A percentile compares a stretch with the other conserved stretches of the same genome.
Conservation (phyloP, 495 filamentous ascomycete species). For the Podospora fimiseda region DNA sequence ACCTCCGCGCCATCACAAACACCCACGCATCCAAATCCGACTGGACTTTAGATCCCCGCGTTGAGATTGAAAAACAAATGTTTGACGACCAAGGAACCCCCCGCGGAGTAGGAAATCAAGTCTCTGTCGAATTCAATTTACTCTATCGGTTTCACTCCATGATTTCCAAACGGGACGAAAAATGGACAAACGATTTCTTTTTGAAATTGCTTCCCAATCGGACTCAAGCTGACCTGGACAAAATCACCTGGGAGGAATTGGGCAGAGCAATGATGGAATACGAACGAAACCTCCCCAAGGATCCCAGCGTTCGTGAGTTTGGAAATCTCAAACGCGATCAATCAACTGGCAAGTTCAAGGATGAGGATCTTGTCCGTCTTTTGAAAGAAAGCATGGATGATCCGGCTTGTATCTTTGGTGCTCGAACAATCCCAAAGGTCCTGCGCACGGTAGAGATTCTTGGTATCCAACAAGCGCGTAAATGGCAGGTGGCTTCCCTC, state of each 20-base stretch:
- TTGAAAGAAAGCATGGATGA: constrained; percentile 56
- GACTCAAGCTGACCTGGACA: constrained; percentile 42
- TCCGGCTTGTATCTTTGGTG: constrained; percentile 51
- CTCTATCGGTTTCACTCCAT: constrained; percentile 71
- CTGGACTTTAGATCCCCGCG: constrained; percentile 72
- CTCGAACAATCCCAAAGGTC: constrained; percentile 60
- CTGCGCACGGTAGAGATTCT: constrained; percentile 67
- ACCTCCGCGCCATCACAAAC: constrained; percentile 75
- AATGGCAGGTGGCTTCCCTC: constrained; percentile 68
- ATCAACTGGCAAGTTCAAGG: constrained; percentile 48
- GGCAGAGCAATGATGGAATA: constrained; percentile 45
- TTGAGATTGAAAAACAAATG: constrained; percentile 44
- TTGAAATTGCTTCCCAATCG: constrained; percentile 50
- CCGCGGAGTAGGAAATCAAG: constrained; percentile 65
- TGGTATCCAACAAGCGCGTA: constrained; percentile 69
- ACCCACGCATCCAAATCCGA: constrained; percentile 64
- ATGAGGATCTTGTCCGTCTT: constrained; percentile 57
- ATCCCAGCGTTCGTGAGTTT: constrained; percentile 57
- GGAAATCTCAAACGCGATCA: constrained; percentile 49
- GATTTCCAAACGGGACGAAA: constrained; percentile 58
- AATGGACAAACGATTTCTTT: constrained; percentile 59
- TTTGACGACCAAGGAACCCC: constrained; percentile 49
- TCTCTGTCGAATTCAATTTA: constrained; percentile 70
- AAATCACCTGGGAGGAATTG: constrained; percentile 50
- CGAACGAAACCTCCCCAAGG: constrained; percentile 43